Percentiles rank a stretch among this genome's conserved stretches.
These are phyloP conservation scores for Nicotiana obtusifolia DNA, from an alignment of 257 asterid species.

Conservation along the genomic window DNA sequence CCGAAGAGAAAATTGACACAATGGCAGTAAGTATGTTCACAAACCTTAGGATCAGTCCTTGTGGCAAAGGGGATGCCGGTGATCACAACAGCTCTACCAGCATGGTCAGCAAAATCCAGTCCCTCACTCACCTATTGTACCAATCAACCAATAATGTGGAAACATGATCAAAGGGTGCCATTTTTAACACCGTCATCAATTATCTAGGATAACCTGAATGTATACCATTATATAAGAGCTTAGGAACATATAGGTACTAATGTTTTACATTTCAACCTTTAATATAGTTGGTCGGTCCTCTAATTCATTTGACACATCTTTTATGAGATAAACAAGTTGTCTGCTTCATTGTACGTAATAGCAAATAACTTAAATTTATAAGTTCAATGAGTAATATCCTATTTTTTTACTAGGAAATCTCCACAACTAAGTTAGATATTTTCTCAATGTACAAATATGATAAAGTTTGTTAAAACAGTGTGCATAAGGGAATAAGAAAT, in stretches of 20 bases:
- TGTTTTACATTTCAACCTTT: not conserved
- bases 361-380: not conserved
- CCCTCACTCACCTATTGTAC: slow-evolving; percentile 89
- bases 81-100: slow-evolving; percentile 96
- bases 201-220: slow-evolving; percentile 1
- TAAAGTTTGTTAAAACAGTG: not conserved
- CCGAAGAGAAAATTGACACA: slow-evolving; percentile 7
- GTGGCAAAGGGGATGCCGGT: slow-evolving; percentile 96
- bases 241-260: not conserved
- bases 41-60: slow-evolving; percentile 85
- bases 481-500: not conserved
- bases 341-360: not conserved
- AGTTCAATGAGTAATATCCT: not conserved
- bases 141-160: not conserved
- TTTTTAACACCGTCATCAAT: not conserved
- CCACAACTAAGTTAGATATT: not conserved
- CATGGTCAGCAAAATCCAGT: slow-evolving; percentile 93
- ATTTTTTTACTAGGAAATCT: not conserved
- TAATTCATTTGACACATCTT: slow-evolving; percentile 1
- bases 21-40: slow-evolving; percentile 13
- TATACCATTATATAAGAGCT: not conserved
- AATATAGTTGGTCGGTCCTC: not conserved
- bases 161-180: not conserved
- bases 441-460: not conserved
- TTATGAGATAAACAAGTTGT: not conserved